Evolutionary conservation across 176 grass and related monocot species (phyloP), one percentile per base, ranked within the genome.

Genomic region (Phyllostachys edulis): DNA sequence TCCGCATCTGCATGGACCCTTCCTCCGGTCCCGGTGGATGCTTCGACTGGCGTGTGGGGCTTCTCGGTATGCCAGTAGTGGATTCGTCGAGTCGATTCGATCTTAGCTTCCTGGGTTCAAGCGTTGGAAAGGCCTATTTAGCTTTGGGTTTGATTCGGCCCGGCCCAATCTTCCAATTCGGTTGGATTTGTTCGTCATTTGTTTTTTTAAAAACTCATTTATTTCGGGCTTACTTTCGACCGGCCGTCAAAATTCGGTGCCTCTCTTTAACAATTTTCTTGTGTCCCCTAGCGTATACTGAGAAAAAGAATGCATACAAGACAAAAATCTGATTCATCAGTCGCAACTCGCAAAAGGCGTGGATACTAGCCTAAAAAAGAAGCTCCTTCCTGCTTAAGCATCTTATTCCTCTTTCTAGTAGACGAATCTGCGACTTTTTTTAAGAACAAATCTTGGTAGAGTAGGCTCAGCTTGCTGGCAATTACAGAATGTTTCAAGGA

Each of bases 321-420:
- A 16, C 47, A 16, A 50, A 50, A 4, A 50, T 50, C 17, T 20
- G 51, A 54, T 39, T 13, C 29, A 20, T 18, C 26, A 1, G 27
- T 23, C 18, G 6, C 76, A 34, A 4, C 42, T 75, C 29, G 49
- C 50, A 15, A 15, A n/a, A 57, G 1, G 20, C 34, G 37, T 5
- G 20, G 39, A 6, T 26, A 7, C 16, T 73, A 61, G 16, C 24
- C 6, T 61, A 24, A 7, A 38, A 7, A 20, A 61, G 55, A 73
- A 73, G 67, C 21, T 80, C 27, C 83, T 75, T 84, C 71, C 2
- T 56, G 70, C 60, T 55, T 34, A 84, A 84, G 59, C 41, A 65
- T 51, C 45, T 65, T 24, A 34, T 40, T 62, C 59, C 44, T 24
- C 11, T 73, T 73, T 73, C 29, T 62, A 34, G 20, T 69, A 20